These are phyloP conservation scores for Canavalia gladiata DNA, from an alignment of 306 rosid species.

Conservation along the genomic window DNA sequence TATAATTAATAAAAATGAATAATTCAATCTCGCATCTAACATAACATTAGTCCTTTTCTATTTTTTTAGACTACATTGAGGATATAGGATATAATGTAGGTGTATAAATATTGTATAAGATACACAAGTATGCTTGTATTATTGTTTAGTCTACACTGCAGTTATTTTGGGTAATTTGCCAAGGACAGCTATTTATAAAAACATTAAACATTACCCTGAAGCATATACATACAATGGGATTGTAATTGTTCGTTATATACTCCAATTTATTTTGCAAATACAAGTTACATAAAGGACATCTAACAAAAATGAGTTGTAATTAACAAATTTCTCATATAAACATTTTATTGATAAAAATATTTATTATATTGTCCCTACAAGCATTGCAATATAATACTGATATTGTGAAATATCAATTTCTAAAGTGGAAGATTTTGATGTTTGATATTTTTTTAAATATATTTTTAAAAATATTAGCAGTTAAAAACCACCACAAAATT, in stretches of 20 bases:
- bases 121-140: slow-evolving; percentile 40
- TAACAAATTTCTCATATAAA: slow-evolving; percentile 4
- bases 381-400: too few species aligned
- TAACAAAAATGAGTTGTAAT: slow-evolving; percentile 49
- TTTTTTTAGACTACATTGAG: background rate
- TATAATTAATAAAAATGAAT: background rate
- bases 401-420: too few species aligned
- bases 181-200: slow-evolving; percentile 93
- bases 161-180: slow-evolving; percentile 99
- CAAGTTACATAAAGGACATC: slow-evolving; percentile 93
- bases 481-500: too few species aligned
- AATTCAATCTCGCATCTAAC: background rate
- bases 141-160: slow-evolving; percentile 57
- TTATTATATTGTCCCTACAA: too few species aligned
- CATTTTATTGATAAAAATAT: too few species aligned
- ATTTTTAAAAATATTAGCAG: too few species aligned
- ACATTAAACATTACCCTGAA: slow-evolving; percentile 88
- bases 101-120: slow-evolving; percentile 4
- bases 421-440: too few species aligned
- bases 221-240: slow-evolving; percentile 95
- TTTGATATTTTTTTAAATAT: too few species aligned
- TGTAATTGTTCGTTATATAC: slow-evolving; percentile 95
- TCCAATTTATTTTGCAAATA: slow-evolving; percentile 95
- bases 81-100: background rate
- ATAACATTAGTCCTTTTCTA: background rate